Conservation (phyloP, 495 filamentous ascomycete species). For the Barbatosphaeria neglecta region DNA sequence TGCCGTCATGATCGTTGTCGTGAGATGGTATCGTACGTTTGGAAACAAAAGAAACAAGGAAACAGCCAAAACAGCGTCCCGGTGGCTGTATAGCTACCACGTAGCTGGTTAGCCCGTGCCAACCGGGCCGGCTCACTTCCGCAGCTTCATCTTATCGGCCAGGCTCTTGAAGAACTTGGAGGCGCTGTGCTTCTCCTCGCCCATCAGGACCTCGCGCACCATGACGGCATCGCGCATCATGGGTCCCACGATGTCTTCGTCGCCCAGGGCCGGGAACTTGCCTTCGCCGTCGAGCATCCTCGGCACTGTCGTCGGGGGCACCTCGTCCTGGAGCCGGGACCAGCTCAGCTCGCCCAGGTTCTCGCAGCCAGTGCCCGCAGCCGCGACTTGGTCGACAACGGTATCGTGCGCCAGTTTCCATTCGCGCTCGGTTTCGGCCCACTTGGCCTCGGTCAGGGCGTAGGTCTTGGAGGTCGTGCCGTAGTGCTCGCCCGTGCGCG, state of each 20-base stretch:
- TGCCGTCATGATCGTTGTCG: background rate
- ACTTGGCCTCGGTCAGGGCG: slow-evolving; percentile 71
- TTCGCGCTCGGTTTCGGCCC: slow-evolving; percentile 58
- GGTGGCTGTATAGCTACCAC: no score
- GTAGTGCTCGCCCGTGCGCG: slow-evolving; percentile 78
- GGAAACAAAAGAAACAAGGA: background rate
- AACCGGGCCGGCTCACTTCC: slow-evolving; percentile 13
- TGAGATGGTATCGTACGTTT: background rate
- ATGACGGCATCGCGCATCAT: slow-evolving; percentile 59
- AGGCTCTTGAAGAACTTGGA: slow-evolving; percentile 32
- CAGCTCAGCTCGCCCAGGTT: slow-evolving; percentile 12
- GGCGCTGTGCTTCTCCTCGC: slow-evolving; percentile 24
- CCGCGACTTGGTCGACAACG: slow-evolving; percentile 36
- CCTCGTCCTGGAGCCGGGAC: slow-evolving; percentile 24
- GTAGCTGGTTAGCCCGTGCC: background rate
- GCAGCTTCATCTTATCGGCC: slow-evolving; percentile 31
- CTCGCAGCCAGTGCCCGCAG: slow-evolving; percentile 19
- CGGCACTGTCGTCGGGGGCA: slow-evolving; percentile 29
- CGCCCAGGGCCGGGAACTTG: slow-evolving; percentile 79
- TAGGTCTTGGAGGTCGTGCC: slow-evolving; percentile 75
- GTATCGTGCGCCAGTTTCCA: slow-evolving; percentile 60
- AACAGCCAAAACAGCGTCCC: no score
- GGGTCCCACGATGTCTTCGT: slow-evolving; percentile 85
- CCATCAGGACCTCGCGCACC: slow-evolving; percentile 21
- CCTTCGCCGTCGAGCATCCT: slow-evolving; percentile 49